A percentile compares a stretch with the other conserved stretches of the same genome.
Evolutionary conservation across 2,329 filamentous ascomycete genomes (phyloP).

Genomic region (Aciculosporium take): DNA sequence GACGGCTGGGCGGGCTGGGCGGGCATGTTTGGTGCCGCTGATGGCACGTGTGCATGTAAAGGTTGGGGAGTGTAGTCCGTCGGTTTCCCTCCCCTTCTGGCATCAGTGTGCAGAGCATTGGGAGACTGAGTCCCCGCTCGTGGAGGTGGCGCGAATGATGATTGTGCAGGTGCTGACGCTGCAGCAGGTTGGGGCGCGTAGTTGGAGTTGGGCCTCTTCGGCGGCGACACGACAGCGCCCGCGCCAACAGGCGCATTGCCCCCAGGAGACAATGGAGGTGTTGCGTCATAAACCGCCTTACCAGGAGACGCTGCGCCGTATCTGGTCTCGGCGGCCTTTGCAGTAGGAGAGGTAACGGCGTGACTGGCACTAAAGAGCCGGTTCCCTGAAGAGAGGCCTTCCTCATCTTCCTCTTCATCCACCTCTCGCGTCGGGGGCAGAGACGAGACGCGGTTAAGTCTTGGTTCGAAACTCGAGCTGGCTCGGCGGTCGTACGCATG

Average conservation of each 20-base stretch:
- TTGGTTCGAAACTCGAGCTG: conserved; percentile 40
- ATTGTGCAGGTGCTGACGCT: conserved; percentile 16
- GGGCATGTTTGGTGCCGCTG: conserved; percentile 12
- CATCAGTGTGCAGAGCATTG: conserved; percentile 26
- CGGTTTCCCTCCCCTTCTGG: conserved; percentile 16
- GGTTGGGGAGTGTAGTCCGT: conserved; percentile 37
- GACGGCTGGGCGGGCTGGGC: conserved; percentile 14
- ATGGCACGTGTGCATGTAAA: conserved; percentile 34
- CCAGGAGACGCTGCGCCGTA: conserved; percentile 24
- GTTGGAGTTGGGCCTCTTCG: conserved; percentile 37
- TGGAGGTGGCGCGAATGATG: conserved; percentile 38
- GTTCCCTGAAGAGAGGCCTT: conserved; percentile 7
- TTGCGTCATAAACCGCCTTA: conserved; percentile 23
- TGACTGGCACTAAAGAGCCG: conserved; percentile 15
- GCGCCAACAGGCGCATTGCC: conserved; percentile 21
- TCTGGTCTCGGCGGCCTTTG: conserved; percentile 18
- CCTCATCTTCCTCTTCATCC: conserved; percentile 38
- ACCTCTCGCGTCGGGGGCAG: conserved; percentile 48
- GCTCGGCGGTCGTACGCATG: conserved; percentile 31
- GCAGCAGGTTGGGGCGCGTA: conserved; percentile 31
- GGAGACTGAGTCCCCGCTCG: conserved; percentile 51
- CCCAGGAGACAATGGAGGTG: conserved; percentile 31
- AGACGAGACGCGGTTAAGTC: conserved; percentile 39
- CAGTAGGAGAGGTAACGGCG: conserved; percentile 8
- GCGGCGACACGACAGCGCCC: conserved; percentile 35